Evolutionary conservation across 2,329 filamentous ascomycete genomes (phyloP).

Genomic region (Ilyonectria robusta): DNA sequence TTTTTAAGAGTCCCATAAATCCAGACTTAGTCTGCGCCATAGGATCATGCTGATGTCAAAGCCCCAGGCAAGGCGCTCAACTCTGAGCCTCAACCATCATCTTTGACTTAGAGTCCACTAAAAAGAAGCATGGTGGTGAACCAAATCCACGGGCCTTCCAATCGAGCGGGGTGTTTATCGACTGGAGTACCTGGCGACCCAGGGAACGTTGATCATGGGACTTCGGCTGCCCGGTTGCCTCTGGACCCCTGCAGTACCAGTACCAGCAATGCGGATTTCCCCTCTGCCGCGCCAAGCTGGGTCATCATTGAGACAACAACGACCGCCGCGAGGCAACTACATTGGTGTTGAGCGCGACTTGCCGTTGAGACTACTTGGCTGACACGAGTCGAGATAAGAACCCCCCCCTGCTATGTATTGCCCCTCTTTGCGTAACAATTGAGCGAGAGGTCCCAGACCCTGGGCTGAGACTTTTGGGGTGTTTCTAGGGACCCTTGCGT

Average conservation of each 20-base stretch:
- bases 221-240: slow-evolving; percentile 16
- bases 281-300: slow-evolving; percentile 22
- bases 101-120: slow-evolving; percentile 15
- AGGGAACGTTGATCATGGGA: slow-evolving; percentile 21
- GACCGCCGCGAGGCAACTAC: slow-evolving; percentile 11
- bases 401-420: slow-evolving; percentile 7
- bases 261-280: slow-evolving; percentile 4
- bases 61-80: background rate
- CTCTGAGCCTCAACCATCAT: slow-evolving; percentile 7
- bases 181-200: slow-evolving; percentile 24
- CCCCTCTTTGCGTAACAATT: slow-evolving; percentile 5
- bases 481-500: background rate
- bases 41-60: background rate
- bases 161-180: slow-evolving; percentile 19
- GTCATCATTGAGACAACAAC: slow-evolving; percentile 11
- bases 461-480: background rate
- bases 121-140: slow-evolving; percentile 17
- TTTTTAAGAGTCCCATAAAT: background rate
- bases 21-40: background rate
- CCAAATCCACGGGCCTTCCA: slow-evolving; percentile 25
- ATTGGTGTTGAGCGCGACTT: background rate
- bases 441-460: slow-evolving; percentile 2
- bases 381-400: slow-evolving; percentile 15
- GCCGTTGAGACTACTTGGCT: background rate
- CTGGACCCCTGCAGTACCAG: background rate